Evolutionary conservation across 2,329 filamentous ascomycete genomes (phyloP).

Genomic region (Neospermospora avenae): DNA sequence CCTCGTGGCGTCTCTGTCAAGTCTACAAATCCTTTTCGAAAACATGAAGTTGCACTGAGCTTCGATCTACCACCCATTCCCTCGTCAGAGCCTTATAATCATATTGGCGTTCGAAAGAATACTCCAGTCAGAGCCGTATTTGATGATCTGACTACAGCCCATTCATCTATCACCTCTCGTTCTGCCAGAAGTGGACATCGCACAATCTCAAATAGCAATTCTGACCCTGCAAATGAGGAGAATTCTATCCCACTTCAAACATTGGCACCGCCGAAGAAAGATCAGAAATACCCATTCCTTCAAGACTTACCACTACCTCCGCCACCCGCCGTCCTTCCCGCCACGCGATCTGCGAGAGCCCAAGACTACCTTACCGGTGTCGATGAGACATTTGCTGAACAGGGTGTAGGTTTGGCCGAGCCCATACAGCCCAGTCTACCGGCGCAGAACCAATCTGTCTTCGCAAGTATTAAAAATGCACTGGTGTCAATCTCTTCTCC

Average conservation of each 20-base stretch:
- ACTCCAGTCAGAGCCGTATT: slow-evolving; percentile 28
- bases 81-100: slow-evolving; percentile 2
- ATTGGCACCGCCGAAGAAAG: neutral
- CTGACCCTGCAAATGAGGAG: slow-evolving; percentile 13
- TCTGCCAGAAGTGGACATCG: slow-evolving; percentile 18
- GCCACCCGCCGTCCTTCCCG: slow-evolving; percentile 10
- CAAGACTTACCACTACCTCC: slow-evolving; percentile 17
- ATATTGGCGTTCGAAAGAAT: slow-evolving; percentile 9
- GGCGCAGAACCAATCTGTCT: neutral
- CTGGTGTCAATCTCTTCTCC: slow-evolving; percentile 3
- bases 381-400: neutral
- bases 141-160: slow-evolving; percentile 29
- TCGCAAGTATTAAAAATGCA: neutral
- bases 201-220: slow-evolving; percentile 7
- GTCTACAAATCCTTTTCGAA: slow-evolving; percentile 12
- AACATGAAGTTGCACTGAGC: neutral
- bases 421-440: neutral
- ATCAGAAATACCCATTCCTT: neutral
- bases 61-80: neutral
- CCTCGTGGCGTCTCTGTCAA: neutral
- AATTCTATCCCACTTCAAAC: slow-evolving; percentile 25
- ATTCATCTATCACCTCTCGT: slow-evolving; percentile 32
- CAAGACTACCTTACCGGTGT: neutral
- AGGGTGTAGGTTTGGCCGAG: neutral
- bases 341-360: neutral